These are phyloP conservation scores for Serendipita sp. DNA, from an alignment of 768 basidiomycete species.

Conservation along the genomic window DNA sequence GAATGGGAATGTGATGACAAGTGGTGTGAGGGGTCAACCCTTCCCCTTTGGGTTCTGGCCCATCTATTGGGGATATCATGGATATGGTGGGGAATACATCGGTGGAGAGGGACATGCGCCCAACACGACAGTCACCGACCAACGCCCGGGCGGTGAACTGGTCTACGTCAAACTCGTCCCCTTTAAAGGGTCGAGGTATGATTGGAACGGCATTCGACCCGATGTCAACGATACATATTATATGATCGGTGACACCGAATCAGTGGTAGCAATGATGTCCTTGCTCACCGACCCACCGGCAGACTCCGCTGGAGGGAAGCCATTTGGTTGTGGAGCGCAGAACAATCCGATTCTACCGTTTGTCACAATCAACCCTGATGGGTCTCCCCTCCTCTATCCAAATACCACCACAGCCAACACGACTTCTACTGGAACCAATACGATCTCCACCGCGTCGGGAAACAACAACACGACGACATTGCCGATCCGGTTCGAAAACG, in stretches of 20 bases:
- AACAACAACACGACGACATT: background rate
- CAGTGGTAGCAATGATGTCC: background rate
- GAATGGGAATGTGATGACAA: background rate
- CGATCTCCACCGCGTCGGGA: background rate
- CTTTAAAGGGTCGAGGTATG: background rate
- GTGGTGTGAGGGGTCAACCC: background rate
- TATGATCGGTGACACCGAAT: background rate
- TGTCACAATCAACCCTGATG: background rate
- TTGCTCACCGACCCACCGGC: background rate
- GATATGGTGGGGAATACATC: background rate
- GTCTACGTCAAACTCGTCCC: background rate
- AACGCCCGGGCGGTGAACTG: background rate
- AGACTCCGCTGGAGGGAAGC: no score
- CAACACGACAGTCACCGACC: background rate
- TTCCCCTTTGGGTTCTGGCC: background rate
- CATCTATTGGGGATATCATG: background rate
- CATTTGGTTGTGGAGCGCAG: background rate
- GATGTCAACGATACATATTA: background rate
- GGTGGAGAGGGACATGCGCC: background rate
- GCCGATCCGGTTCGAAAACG: slow-evolving; percentile 3
- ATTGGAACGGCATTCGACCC: no score
- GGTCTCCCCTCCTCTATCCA: background rate
- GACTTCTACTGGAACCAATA: background rate
- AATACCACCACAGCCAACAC: background rate
- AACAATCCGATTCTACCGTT: background rate